Evolutionary conservation across 345 rosid genomes (phyloP), one percentile per base, ranked within the genome.

Genomic region (Brassica cretica): DNA sequence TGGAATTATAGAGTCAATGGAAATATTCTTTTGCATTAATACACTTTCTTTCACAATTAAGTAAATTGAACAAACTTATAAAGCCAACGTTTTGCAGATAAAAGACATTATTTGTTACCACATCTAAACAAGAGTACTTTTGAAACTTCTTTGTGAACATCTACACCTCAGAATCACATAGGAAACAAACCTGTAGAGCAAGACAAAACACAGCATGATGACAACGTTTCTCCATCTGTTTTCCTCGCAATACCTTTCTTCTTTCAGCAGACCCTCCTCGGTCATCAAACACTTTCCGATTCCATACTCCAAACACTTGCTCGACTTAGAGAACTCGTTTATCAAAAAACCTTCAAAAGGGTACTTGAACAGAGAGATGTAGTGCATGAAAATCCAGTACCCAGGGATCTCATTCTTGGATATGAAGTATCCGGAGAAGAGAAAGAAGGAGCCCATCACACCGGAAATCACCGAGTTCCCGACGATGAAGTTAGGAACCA

Each of bases 331-430:
- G 88, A 94, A 94, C 85, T 94, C 98, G 37, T 92, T 94, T 29
- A 94, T 91, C 80, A 95, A 83, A 95, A 75, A 2, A 27, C 92
- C 94, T 86, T 95, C 99, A 61, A 94, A 95, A 2, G 99, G 99
- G 75, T 95, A 95, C 94, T 95, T 95, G 69, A 95, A 95, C 72
- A 95, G 73, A 1, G 98, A 92, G 19, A 95, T 91, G 84, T 93
- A 95, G 76, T 95, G 97, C 97, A 95, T 91, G 84, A 91, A 95
- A n/a, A 89, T 84, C 99, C 99, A 93, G 70, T 88, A 93, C 21
- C 68, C 81, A 25, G 99, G 99, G 15, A 95, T 95, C 73, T 87
- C 96, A 4, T 87, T 68, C 44, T 86, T 87, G 10, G 98, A 88
- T 76, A 91, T 87, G 91, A 93, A 95, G 91, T 93, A 95, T 9